A percentile compares a stretch with the other conserved stretches of the same genome.
Evolutionary conservation across 2,329 filamentous ascomycete genomes (phyloP).

Genomic region (Chrysosphaeria jannelii): DNA sequence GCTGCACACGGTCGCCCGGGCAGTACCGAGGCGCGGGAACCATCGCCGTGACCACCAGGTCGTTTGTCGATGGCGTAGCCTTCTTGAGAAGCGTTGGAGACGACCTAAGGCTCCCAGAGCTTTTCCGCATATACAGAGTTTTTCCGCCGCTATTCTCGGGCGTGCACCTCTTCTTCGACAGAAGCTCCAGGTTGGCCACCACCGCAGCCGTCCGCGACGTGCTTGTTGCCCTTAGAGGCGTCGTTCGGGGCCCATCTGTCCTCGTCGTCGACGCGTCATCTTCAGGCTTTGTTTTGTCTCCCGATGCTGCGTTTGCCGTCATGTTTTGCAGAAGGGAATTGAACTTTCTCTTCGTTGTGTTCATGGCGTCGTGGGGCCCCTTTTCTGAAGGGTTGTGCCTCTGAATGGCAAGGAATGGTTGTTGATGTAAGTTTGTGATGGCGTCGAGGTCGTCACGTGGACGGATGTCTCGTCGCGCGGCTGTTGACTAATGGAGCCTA

Average conservation of each 20-base stretch:
- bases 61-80: slow-evolving; percentile 3
- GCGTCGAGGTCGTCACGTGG: no score
- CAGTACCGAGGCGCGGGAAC: slow-evolving; percentile 36
- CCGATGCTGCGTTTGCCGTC: neutral
- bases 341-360: neutral
- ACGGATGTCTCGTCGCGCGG: no score
- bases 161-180: slow-evolving; percentile 22
- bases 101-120: slow-evolving; percentile 8
- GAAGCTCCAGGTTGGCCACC: slow-evolving; percentile 11
- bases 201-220: slow-evolving; percentile 1
- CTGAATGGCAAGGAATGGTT: no score
- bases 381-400: no score
- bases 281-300: neutral
- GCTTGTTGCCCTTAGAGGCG: neutral
- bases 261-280: neutral
- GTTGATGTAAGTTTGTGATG: no score
- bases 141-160: slow-evolving; percentile 9
- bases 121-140: slow-evolving; percentile 5
- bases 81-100: slow-evolving; percentile 14
- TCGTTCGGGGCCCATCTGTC: neutral
- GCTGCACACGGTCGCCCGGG: slow-evolving; percentile 57
- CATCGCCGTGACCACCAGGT: slow-evolving; percentile 1
- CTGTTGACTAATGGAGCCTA: no score
- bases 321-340: neutral
- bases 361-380: no score